These are phyloP conservation scores for Nepenthes gracilis DNA, from an alignment of 148 eudicot genomes.

Conservation along the genomic window DNA sequence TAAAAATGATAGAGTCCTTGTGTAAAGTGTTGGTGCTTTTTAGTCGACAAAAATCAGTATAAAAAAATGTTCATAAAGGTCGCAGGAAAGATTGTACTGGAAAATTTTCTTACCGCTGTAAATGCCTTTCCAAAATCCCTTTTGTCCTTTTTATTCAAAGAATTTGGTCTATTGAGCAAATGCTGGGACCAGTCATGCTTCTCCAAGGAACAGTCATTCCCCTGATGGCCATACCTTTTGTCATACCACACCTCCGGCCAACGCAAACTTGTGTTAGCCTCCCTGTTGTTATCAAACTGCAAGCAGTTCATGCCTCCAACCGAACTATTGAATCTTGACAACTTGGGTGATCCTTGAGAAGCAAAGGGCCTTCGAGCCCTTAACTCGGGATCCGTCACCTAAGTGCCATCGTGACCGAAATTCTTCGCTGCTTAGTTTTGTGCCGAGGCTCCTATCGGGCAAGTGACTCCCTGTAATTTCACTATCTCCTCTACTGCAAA, in stretches of 20 bases:
- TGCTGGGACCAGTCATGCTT: slow-evolving; percentile 28
- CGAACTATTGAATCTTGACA: slow-evolving; percentile 52
- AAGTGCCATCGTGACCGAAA: too few relatives aligned
- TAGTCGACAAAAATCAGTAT: too few relatives aligned
- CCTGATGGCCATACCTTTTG: slow-evolving; percentile 16
- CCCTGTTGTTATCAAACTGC: slow-evolving; percentile 30
- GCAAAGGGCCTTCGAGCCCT: slow-evolving; percentile 28
- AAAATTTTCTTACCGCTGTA: slow-evolving; percentile 11
- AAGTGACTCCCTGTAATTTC: too few relatives aligned
- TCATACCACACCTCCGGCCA: slow-evolving; percentile 33
- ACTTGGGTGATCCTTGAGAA: slow-evolving; percentile 25
- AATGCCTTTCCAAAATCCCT: slow-evolving; percentile 20
- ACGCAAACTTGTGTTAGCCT: slow-evolving; percentile 13
- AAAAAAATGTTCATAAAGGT: background rate
- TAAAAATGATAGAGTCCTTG: too few relatives aligned
- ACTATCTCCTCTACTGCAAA: too few relatives aligned
- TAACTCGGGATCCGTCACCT: slow-evolving; percentile 9
- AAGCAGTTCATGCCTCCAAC: slow-evolving; percentile 35
- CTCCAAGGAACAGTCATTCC: slow-evolving; percentile 23
- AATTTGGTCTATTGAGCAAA: slow-evolving; percentile 30
- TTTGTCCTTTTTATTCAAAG: slow-evolving; percentile 25
- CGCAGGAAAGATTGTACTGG: slow-evolving; percentile 1
- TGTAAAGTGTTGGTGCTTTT: too few relatives aligned
- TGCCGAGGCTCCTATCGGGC: too few relatives aligned
- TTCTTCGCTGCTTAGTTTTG: too few relatives aligned